A percentile compares a stretch with the other conserved stretches of the same genome.
Evolutionary conservation across 2,329 filamentous ascomycete species (phyloP).

Genomic region (Blumeria graminis): DNA sequence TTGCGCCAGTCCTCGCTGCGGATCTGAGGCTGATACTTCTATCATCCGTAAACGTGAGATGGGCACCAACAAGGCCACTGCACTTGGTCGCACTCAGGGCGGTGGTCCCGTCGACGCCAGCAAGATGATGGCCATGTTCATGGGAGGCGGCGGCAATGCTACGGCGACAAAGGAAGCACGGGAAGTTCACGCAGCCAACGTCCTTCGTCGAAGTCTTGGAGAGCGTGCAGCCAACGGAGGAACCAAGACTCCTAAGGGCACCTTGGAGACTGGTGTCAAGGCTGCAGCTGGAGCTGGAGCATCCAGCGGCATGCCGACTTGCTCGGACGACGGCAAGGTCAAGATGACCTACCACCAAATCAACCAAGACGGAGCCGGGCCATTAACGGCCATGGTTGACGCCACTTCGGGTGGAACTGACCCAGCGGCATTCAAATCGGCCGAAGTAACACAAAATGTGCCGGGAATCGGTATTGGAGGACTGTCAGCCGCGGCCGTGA

Average conservation of each 20-base stretch:
- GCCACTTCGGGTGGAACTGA: no score
- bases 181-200: background rate
- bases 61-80: conserved; percentile 24
- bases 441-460: background rate
- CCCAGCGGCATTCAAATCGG: no score
- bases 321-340: no score
- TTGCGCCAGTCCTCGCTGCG: conserved; percentile 34
- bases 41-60: conserved; percentile 41
- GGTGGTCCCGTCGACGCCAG: conserved; percentile 32
- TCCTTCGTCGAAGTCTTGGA: background rate
- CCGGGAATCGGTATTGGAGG: conserved; percentile 19
- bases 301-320: no score
- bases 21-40: conserved; percentile 44
- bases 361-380: no score
- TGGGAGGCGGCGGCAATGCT: conserved; percentile 21
- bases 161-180: conserved; percentile 11
- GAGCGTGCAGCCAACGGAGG: background rate
- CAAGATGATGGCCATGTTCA: conserved; percentile 33
- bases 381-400: no score
- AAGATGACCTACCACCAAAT: no score
- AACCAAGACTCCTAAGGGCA: background rate
- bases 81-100: conserved; percentile 38
- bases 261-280: background rate
- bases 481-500: conserved; percentile 21
- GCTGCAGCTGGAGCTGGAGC: no score